These are phyloP conservation scores for Ceratobasidium theobromae DNA, from an alignment of 1,284 basidiomycete genomes.

Conservation along the genomic window DNA sequence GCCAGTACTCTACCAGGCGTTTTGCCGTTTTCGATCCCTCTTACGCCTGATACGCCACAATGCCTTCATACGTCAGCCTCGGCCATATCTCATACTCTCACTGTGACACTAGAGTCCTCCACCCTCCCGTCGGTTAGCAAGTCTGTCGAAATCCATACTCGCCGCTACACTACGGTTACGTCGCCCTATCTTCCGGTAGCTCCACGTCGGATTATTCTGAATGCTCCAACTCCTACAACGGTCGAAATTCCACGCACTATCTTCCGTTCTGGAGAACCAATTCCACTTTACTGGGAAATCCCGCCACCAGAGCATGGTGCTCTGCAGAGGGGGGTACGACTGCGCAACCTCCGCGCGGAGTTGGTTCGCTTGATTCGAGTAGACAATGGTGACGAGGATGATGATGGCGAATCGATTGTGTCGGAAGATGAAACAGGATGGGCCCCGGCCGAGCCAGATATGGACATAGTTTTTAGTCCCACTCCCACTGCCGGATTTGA, in stretches of 20 bases:
- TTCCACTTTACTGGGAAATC: constrained; percentile 74
- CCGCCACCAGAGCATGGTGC: constrained; percentile 65
- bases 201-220: constrained; percentile 59
- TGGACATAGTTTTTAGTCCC: constrained; percentile 15
- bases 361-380: constrained; percentile 54
- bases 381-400: constrained; percentile 38
- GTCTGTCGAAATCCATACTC: constrained; percentile 65
- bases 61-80: constrained; percentile 70
- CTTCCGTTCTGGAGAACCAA: constrained; percentile 65
- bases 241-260: constrained; percentile 69
- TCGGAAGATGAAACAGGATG: constrained; percentile 20
- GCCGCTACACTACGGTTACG: constrained; percentile 66
- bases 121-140: constrained; percentile 51
- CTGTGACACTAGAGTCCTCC: constrained; percentile 60
- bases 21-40: constrained; percentile 73
- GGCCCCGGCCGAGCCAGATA: constrained; percentile 11
- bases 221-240: constrained; percentile 64
- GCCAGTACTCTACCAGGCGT: constrained; percentile 55
- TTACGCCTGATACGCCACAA: constrained; percentile 72
- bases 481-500: constrained; percentile 9
- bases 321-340: constrained; percentile 64
- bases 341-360: constrained; percentile 73
- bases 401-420: constrained; percentile 37
- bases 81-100: constrained; percentile 63
- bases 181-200: constrained; percentile 53